Conservation (phyloP, 192 early-diverging fungal genomes). For the Backusella tuberculispora region DNA sequence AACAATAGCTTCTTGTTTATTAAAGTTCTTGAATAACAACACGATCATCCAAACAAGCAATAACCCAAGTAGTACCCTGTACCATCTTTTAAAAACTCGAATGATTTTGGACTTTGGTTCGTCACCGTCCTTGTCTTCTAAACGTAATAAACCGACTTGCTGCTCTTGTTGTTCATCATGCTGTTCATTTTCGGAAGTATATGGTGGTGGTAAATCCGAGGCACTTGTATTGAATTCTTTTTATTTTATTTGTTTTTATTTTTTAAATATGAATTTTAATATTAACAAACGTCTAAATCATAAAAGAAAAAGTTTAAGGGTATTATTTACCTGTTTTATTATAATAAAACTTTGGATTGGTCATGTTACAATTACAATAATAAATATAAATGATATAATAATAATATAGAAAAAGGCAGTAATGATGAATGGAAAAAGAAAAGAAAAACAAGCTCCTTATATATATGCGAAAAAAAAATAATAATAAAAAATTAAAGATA, state of each 20-base stretch:
- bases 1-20: neutral
- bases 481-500: slow-evolving; percentile 17
- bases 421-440: neutral
- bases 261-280: neutral
- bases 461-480: slow-evolving; percentile 1
- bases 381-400: neutral
- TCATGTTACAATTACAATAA: slow-evolving; percentile 4
- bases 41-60: neutral
- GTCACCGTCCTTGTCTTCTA: neutral
- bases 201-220: slow-evolving; percentile 12
- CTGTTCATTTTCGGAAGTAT: neutral
- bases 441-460: slow-evolving; percentile 1
- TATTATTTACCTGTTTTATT: slow-evolving; percentile 15
- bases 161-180: neutral
- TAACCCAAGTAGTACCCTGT: neutral
- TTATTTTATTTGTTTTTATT: too few relatives aligned
- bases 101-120: neutral
- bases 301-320: neutral
- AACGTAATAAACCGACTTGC: neutral
- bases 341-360: neutral
- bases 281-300: neutral
- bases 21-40: neutral
- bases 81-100: neutral
- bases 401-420: neutral
- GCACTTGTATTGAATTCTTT: slow-evolving; percentile 3